Evolutionary conservation across 2,329 filamentous ascomycete species (phyloP).

Genomic region (Neocatenulostroma microsporum): DNA sequence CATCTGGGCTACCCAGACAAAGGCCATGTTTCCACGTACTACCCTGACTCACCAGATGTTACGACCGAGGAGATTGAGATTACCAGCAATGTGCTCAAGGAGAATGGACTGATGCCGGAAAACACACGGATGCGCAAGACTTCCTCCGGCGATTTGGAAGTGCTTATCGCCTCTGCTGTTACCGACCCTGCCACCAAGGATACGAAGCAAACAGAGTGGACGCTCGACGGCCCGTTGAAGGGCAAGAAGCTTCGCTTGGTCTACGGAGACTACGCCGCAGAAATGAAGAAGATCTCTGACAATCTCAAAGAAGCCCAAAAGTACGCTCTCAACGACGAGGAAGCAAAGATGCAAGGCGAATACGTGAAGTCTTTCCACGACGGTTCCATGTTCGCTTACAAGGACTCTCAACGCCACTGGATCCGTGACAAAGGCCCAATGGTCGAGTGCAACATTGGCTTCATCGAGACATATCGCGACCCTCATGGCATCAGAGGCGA

Average conservation of each 20-base stretch:
- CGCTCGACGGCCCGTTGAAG: conserved; percentile 33
- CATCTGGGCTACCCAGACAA: conserved; percentile 44
- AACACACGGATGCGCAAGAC: conserved; percentile 44
- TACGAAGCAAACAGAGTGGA: conserved; percentile 39
- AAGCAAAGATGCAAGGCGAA: conserved; percentile 38
- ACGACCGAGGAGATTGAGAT: conserved; percentile 41
- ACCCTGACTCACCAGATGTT: conserved; percentile 42
- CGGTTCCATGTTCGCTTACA: conserved; percentile 44
- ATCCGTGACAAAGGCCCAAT: conserved; percentile 45
- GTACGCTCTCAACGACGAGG: conserved; percentile 39
- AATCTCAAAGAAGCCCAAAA: conserved; percentile 42
- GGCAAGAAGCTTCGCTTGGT: conserved; percentile 41
- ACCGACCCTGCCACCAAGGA: conserved; percentile 36
- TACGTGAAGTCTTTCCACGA: conserved; percentile 45
- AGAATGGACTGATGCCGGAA: conserved; percentile 42
- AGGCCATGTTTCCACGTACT: conserved; percentile 45
- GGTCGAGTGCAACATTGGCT: conserved; percentile 48
- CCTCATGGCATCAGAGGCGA: conserved; percentile 48
- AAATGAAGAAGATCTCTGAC: conserved; percentile 41
- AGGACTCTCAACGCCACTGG: conserved; percentile 46
- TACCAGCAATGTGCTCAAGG: conserved; percentile 40
- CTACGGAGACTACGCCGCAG: conserved; percentile 40
- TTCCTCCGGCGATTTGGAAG: conserved; percentile 36
- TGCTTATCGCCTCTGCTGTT: conserved; percentile 42
- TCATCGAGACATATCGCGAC: conserved; percentile 50